phyloP scores from a whole-genome alignment of 371 early-diverging fungal genomes.

The Rhizopus sp. region DNA sequence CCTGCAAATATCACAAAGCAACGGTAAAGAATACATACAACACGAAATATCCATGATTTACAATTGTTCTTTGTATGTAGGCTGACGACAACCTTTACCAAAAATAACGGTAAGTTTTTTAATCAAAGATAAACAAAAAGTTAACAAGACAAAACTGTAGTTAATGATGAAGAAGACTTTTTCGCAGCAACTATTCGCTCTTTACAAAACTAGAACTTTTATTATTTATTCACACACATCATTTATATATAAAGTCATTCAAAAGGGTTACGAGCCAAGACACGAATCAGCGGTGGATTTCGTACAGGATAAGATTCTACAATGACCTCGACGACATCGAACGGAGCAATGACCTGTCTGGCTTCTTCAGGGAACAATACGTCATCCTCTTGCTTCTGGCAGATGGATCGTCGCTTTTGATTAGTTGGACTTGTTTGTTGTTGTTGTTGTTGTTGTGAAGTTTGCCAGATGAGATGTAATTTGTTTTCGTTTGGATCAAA shows the following conservation, averaged over 20 bases:
- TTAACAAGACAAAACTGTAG: not conserved
- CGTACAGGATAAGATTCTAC: constrained; percentile 62
- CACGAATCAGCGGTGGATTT: constrained; percentile 70
- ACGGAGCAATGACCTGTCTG: constrained; percentile 61
- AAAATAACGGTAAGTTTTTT: too few relatives aligned
- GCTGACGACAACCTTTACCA: too few relatives aligned
- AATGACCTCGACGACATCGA: constrained; percentile 63
- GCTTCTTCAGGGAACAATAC: constrained; percentile 33
- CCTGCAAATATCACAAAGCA: constrained; percentile 9
- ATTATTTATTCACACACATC: not conserved
- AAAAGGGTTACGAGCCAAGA: constrained; percentile 68
- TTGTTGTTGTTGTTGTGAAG: constrained; percentile 21
- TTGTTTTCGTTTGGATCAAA: constrained; percentile 40
- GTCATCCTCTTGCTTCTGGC: not conserved
- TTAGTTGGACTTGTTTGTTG: constrained; percentile 2
- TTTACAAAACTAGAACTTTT: constrained; percentile 23
- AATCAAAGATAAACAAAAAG: not conserved
- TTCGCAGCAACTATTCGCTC: constrained; percentile 46
- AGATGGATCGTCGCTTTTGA: not conserved
- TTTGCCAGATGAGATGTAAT: constrained; percentile 53
- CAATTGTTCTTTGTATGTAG: too few relatives aligned
- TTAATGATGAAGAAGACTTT: constrained; percentile 41
- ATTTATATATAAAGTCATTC: not conserved
- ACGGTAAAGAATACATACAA: constrained; percentile 6
- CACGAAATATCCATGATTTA: too few relatives aligned